phyloP scores from a whole-genome alignment of 257 asterid genomes.

The Anisodus acutangulus region DNA sequence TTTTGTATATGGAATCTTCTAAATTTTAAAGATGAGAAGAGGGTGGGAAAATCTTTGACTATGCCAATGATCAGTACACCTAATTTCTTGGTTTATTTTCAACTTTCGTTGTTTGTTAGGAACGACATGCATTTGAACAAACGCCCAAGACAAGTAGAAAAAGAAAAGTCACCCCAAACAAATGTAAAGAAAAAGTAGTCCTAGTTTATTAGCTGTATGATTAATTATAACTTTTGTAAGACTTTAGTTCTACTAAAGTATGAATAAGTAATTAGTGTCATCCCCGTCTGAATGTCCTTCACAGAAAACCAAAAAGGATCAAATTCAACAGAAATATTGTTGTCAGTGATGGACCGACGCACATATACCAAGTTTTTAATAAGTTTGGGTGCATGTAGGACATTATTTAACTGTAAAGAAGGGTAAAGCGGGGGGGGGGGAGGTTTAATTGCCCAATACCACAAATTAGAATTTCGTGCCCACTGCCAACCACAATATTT shows the following conservation, averaged over 20 bases:
- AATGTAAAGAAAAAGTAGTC: background rate
- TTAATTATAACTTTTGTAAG: too few relatives aligned
- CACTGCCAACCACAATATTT: too few relatives aligned
- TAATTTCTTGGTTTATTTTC: background rate
- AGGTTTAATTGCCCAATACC: too few relatives aligned
- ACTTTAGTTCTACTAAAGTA: too few relatives aligned
- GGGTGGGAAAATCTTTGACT: background rate
- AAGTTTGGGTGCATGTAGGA: too few relatives aligned
- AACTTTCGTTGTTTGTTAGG: background rate
- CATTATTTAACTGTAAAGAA: too few relatives aligned
- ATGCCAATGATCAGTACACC: background rate
- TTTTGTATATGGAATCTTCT: background rate
- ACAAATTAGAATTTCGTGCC: too few relatives aligned
- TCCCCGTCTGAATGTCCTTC: background rate
- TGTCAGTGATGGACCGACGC: background rate
- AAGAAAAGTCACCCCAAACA: background rate
- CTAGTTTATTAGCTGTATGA: background rate
- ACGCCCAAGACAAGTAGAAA: background rate
- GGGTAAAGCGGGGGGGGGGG: too few relatives aligned
- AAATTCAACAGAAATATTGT: background rate
- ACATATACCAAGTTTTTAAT: too few relatives aligned
- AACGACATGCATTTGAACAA: background rate
- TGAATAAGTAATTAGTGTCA: too few relatives aligned
- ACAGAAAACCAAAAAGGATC: background rate
- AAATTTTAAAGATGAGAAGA: background rate